Evolutionary conservation across 2,329 filamentous ascomycete genomes (phyloP).

Genomic region (Fusarium sp.): DNA sequence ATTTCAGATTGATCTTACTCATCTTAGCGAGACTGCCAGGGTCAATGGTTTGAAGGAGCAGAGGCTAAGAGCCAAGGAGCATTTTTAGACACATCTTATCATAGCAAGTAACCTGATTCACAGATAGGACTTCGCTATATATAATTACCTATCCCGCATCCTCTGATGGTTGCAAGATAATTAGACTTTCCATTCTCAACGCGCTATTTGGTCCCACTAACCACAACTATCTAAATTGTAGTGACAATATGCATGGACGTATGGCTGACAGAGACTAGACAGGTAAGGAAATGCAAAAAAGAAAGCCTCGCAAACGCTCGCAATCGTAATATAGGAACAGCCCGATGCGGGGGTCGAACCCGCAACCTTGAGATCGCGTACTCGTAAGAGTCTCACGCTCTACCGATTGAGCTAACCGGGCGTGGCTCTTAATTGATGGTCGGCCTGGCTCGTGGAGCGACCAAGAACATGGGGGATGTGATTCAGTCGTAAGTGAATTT

Average conservation of each 20-base stretch:
- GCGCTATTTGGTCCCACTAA: rapidly evolving
- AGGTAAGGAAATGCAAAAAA: neutral
- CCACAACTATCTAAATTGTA: too few species aligned
- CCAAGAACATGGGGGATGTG: neutral
- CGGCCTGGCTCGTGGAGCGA: rapidly evolving
- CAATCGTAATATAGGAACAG: slow-evolving; percentile 47
- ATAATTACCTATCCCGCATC: neutral
- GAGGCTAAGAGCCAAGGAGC: neutral
- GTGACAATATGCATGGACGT: rapidly evolving
- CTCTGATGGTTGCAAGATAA: neutral
- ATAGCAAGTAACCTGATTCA: neutral
- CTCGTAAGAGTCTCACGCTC: slow-evolving; percentile 73
- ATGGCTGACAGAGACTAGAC: neutral
- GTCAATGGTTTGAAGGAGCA: neutral
- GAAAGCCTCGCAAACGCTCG: neutral
- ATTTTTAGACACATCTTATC: neutral
- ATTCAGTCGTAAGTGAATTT: neutral
- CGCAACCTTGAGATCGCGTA: slow-evolving; percentile 62
- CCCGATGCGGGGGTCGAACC: slow-evolving; percentile 61
- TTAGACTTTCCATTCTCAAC: neutral
- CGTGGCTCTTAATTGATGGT: slow-evolving; percentile 37
- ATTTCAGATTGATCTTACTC: neutral
- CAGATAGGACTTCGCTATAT: neutral
- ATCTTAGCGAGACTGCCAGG: too few species aligned
- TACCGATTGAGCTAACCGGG: slow-evolving; percentile 55